Evolutionary conservation across 441 rosid genomes (phyloP), one percentile per base, ranked within the genome.

Genomic region (Gossypium trilobum): DNA sequence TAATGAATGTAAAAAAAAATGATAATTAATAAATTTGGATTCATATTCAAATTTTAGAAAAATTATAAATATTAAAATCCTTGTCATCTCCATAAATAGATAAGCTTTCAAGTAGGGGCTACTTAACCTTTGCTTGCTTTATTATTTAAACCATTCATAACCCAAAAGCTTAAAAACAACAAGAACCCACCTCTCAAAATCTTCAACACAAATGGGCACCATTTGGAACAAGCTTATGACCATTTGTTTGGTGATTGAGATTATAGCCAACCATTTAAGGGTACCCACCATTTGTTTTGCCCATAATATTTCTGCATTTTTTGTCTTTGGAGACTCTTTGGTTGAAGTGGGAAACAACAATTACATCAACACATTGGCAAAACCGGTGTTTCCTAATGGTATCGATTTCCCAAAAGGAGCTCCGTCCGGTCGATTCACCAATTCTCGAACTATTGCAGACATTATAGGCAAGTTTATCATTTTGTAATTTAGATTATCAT

Each of bases 401-500:
- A 80, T 84, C 10, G 87, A 84, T 71, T 77, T 82, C 0, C 85
- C 83, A 0, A 51, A 63, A 8, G 52, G 69, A 4, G 0, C 31
- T 42, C 85, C 84, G 1, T 80, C 87, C 0, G 84, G 87, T 17
- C 72, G 87, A 27, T 84, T 10, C 78, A 82, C 85, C 39, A 84
- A 82, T 68, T 84, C 81, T 6, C 77, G 84, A 70, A 84, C 84
- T 2, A 77, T 80, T 48, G 60, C 59, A 10, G 87, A 84, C 33
- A 75, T 80, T 36, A 27, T 84, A 61, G 67, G 48, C 48, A 61
- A 16, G 48, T 16, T 14, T 7, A 9, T 19, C 11, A 5, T 20
- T 55, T 55, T 9, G 11, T 4, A 6, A 10, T 4, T 14, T 51
- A 57, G 31, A 27, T 27, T 0, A 27, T 27, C 5, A 27, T 27